Conservation (phyloP, 2,329 filamentous ascomycete species). For the Exophiala alcalophila region DNA sequence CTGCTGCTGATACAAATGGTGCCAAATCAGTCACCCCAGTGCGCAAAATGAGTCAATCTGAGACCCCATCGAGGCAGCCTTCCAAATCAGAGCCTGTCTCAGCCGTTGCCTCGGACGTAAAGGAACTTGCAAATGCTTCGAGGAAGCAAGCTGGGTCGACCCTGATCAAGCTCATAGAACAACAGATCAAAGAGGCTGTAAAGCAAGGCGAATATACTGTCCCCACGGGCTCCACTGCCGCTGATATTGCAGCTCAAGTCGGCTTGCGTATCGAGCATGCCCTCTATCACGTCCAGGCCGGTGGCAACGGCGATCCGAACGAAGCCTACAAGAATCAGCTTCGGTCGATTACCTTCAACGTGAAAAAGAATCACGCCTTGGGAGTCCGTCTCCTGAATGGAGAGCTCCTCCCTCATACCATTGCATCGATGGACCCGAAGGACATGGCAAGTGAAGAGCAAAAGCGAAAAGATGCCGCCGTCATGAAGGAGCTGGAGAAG, state of each 20-base stretch:
- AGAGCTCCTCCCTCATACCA: constrained; percentile 66
- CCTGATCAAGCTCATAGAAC: constrained; percentile 66
- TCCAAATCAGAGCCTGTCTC: constrained; percentile 36
- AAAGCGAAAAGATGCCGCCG: constrained; percentile 60
- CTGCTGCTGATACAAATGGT: constrained; percentile 22
- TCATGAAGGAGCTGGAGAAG: constrained; percentile 56
- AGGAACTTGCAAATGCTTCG: constrained; percentile 57
- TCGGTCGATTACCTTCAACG: constrained; percentile 75
- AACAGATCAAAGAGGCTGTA: constrained; percentile 63
- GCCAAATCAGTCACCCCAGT: constrained; percentile 32
- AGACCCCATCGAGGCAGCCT: constrained; percentile 32
- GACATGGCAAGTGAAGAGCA: constrained; percentile 91
- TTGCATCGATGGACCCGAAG: constrained; percentile 84
- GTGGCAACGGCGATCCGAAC: constrained; percentile 51
- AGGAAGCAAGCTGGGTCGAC: constrained; percentile 69
- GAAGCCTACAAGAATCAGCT: constrained; percentile 62
- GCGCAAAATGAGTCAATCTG: constrained; percentile 36
- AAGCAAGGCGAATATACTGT: constrained; percentile 64
- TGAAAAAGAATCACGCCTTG: constrained; percentile 82
- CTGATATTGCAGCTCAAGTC: constrained; percentile 65
- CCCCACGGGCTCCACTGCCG: constrained; percentile 61
- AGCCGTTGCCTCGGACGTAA: constrained; percentile 37
- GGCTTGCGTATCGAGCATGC: constrained; percentile 77
- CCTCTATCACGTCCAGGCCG: constrained; percentile 53
- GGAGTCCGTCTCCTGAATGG: constrained; percentile 71